A percentile compares a stretch with the other conserved stretches of the same genome.
These are phyloP conservation scores for Aspergillus sp. DNA, from an alignment of 2,329 filamentous ascomycete genomes.

Conservation along the genomic window DNA sequence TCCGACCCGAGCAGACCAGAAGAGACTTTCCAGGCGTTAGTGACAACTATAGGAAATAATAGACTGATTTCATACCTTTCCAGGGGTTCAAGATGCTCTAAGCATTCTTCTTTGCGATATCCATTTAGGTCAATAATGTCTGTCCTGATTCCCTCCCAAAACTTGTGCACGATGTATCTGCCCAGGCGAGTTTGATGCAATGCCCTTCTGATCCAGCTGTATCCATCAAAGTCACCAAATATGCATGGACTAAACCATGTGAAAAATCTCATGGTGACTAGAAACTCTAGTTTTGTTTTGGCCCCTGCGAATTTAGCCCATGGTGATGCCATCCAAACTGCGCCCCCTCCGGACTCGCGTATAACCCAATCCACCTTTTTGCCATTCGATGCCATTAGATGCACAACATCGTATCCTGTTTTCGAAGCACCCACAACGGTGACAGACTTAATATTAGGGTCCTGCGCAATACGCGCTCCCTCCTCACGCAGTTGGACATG, in stretches of 20 bases:
- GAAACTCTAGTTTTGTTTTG: not conserved
- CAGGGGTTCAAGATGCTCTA: no score
- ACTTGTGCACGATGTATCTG: not conserved
- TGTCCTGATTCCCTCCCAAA: not conserved
- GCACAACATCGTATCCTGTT: constrained; percentile 66
- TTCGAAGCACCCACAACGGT: constrained; percentile 43
- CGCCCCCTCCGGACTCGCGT: constrained; percentile 25
- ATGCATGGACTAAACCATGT: not conserved
- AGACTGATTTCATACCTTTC: no score
- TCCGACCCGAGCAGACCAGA: no score
- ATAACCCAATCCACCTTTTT: constrained; percentile 44
- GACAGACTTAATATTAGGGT: not conserved
- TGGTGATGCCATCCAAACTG: constrained; percentile 14
- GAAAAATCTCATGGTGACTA: not conserved
- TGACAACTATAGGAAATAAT: no score
- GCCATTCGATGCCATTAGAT: constrained; percentile 60
- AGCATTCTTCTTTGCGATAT: not conserved
- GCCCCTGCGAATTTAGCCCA: not conserved
- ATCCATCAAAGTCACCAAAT: constrained; percentile 1
- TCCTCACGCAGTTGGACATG: no score
- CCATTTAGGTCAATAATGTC: constrained; percentile 2
- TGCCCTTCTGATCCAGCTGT: not conserved
- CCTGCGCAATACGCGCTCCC: not conserved
- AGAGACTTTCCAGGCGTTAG: no score
- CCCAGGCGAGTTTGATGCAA: constrained; percentile 3